Percentiles rank a stretch among this genome's conserved stretches.
Conservation (phyloP, 1,139 yeast species). For the Taphrina communis region DNA sequence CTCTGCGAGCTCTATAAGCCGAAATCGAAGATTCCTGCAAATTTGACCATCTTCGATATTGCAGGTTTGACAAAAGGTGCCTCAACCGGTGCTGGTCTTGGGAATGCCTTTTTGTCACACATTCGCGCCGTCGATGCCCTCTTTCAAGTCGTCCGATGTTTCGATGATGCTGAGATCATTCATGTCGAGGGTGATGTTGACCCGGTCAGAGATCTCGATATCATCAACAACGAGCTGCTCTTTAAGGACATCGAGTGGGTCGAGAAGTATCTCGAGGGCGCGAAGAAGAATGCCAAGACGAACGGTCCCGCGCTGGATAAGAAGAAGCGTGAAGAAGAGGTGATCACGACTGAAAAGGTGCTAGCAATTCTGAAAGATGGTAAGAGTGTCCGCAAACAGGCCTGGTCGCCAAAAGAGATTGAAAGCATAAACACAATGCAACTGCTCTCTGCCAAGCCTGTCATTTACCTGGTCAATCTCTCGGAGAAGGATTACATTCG, state of each 20-base stretch:
- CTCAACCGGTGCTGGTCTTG: conserved; percentile 95
- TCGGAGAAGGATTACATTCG: conserved; percentile 93
- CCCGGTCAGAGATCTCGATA: conserved; percentile 93
- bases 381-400: conserved; percentile 88
- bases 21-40: conserved; percentile 87
- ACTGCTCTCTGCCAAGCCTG: conserved; percentile 86
- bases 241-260: conserved; percentile 96
- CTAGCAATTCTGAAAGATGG: conserved; percentile 70
- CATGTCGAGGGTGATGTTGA: conserved; percentile 98
- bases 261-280: conserved; percentile 82
- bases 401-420: conserved; percentile 88
- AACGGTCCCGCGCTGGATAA: conserved; percentile 97
- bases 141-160: conserved; percentile 96
- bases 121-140: conserved; percentile 98
- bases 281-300: conserved; percentile 84
- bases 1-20: conserved; percentile 78
- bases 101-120: conserved; percentile 96
- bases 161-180: conserved; percentile 96
- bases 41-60: conserved; percentile 91
- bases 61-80: conserved; percentile 99
- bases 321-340: conserved; percentile 92
- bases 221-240: conserved; percentile 88
- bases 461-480: conserved; percentile 90
- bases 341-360: conserved; percentile 75
- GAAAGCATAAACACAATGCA: conserved; percentile 86